A percentile compares a stretch with the other conserved stretches of the same genome.
These are phyloP conservation scores for Starmerella etchellsii DNA, from an alignment of 805 yeast genomes.

Conservation along the genomic window DNA sequence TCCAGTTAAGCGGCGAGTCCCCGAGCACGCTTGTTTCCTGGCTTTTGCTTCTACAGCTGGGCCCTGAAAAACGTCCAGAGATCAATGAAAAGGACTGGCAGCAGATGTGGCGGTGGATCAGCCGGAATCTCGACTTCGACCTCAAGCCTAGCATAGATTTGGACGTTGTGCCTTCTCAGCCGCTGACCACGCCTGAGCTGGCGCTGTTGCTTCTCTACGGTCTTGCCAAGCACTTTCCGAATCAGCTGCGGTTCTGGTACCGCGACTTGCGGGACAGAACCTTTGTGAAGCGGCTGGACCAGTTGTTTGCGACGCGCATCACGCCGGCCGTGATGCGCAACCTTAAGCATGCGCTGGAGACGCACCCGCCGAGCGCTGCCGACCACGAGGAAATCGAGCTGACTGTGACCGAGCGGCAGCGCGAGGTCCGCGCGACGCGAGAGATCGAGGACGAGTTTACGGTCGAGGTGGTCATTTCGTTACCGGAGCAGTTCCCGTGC, in stretches of 20 bases:
- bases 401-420: conserved; percentile 13
- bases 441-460: conserved; percentile 20
- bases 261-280: conserved; percentile 18
- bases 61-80: background rate
- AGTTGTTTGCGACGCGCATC: conserved; percentile 6
- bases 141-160: too few relatives aligned
- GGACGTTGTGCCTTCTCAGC: background rate
- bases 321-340: conserved; percentile 14
- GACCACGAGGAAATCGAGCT: conserved; percentile 3
- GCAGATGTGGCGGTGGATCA: background rate
- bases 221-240: conserved; percentile 8
- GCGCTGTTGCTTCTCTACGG: conserved; percentile 11
- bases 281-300: conserved; percentile 11
- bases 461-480: conserved; percentile 40
- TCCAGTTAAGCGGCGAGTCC: background rate
- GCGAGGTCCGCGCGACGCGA: conserved; percentile 19
- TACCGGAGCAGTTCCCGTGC: conserved; percentile 64
- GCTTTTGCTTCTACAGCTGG: conserved; percentile 1
- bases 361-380: background rate
- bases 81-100: background rate
- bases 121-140: background rate
- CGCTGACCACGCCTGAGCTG: background rate
- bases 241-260: conserved; percentile 19
- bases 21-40: conserved; percentile 4
- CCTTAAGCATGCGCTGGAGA: conserved; percentile 6